Base-by-base conservation (phyloP, 2,329 filamentous ascomycete genomes). In the Nigrograna mackinnonii region DNA sequence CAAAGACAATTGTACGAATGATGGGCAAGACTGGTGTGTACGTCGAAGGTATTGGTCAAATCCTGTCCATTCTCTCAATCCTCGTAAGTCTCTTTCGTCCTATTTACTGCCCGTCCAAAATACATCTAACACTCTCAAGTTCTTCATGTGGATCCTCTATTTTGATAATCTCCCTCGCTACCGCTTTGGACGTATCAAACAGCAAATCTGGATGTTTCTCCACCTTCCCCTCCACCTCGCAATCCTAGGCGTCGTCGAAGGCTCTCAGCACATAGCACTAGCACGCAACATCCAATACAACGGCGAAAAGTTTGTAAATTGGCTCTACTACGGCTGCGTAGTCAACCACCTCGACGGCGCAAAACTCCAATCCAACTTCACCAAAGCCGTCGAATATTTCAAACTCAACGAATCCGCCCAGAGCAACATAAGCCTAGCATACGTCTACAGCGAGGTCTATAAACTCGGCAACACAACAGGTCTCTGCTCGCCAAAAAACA, bases 1-100 rank as follows among this genome's bases (percentile, higher is more conserved):
- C 73, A 20, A 71, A 74, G 47, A 72, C 72, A 31, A 77, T 83
- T 22, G 40, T 39, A n/a, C 44, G 46, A 4, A 44, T 48, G 11
- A 53, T 55, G 46, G 47, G 49, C 13, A 52, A 46, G 35, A 42
- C 38, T n/a, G 50, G 50, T 16, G 30, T 39, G n/a, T 43, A 47
- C 71, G n/a, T 49, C 64, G 35, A 80, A 37, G 22, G 38, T 30
- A 16, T 14, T 35, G 38, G 36, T 14, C 31, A 38, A 28, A 43
- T 48, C 4, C 49, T 51, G 22, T 46, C 39, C 21, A 44, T 53
- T 30, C 35, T 52, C 14, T 24, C 47, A 12, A 46, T 52, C 7
- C 22, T 52, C 19, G 49, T 52, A 35, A 35, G 39, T 21, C 19
- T 19, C 38, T 44, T 54, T 14, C 53, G 47, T 13, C 35, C 51